Conservation (phyloP, 2,329 filamentous ascomycete genomes). For the Pseudogymnoascus destructans region DNA sequence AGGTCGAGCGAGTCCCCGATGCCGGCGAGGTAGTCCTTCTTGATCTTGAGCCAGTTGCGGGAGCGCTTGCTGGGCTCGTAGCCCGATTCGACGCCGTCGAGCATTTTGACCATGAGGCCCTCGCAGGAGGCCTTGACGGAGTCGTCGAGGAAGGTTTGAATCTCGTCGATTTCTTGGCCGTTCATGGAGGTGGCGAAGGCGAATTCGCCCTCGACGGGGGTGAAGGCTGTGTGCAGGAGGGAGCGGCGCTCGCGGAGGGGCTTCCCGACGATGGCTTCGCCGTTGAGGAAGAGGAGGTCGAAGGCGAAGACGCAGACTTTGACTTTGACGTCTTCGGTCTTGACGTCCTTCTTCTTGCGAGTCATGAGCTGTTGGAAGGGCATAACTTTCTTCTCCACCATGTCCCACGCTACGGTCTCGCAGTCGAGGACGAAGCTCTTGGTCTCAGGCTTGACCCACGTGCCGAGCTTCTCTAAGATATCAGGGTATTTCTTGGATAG, state of each 20-base stretch:
- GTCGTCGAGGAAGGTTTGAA: slow-evolving; percentile 83
- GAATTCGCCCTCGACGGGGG: slow-evolving; percentile 76
- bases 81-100: slow-evolving; percentile 81
- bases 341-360: slow-evolving; percentile 92
- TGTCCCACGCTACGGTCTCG: slow-evolving; percentile 94
- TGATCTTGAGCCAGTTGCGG: slow-evolving; percentile 98
- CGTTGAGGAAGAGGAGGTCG: slow-evolving; percentile 86
- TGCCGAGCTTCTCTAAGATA: slow-evolving; percentile 73
- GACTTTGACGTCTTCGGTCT: slow-evolving; percentile 86
- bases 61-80: slow-evolving; percentile 95
- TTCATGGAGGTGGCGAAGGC: slow-evolving; percentile 78
- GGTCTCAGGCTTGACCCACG: slow-evolving; percentile 81
- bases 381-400: slow-evolving; percentile 85
- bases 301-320: slow-evolving; percentile 97
- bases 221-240: slow-evolving; percentile 60
- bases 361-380: slow-evolving; percentile 99
- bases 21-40: slow-evolving; percentile 93
- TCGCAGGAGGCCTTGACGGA: slow-evolving; percentile 93
- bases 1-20: slow-evolving; percentile 93
- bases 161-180: slow-evolving; percentile 81
- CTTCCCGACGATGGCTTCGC: slow-evolving; percentile 78
- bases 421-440: slow-evolving; percentile 97
- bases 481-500: slow-evolving; percentile 96
- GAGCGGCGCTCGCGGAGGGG: slow-evolving; percentile 71
- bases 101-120: slow-evolving; percentile 98